A percentile compares a stretch with the other conserved stretches of the same genome.
Conservation (phyloP, 768 basidiomycete genomes). For the Lactarius akahatsu region DNA sequence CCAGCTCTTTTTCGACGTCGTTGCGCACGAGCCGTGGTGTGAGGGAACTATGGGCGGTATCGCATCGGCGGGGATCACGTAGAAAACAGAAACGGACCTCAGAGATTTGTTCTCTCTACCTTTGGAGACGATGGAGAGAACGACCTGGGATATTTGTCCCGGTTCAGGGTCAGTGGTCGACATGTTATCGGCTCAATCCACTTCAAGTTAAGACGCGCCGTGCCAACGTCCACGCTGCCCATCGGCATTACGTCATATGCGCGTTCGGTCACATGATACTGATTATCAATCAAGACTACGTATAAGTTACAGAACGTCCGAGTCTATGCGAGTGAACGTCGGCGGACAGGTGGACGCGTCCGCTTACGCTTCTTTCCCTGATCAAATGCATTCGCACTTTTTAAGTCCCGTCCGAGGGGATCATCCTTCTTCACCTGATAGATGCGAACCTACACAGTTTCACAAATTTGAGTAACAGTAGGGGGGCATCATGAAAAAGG, state of each 20-base stretch:
- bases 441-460: slow-evolving; percentile 69
- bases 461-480: background rate
- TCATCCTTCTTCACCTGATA: slow-evolving; percentile 96
- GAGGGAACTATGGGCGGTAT: slow-evolving; percentile 12
- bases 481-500: background rate
- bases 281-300: slow-evolving; percentile 5
- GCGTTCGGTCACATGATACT: slow-evolving; percentile 1
- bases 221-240: background rate
- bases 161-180: background rate
- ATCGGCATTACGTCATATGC: slow-evolving; percentile 8
- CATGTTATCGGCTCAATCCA: background rate
- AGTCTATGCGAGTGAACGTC: slow-evolving; percentile 45
- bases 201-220: background rate
- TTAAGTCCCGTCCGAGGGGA: slow-evolving; percentile 82
- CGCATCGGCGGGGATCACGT: background rate
- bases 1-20: slow-evolving; percentile 11
- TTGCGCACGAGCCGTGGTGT: slow-evolving; percentile 24
- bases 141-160: slow-evolving; percentile 8
- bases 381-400: slow-evolving; percentile 80
- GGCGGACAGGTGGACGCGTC: slow-evolving; percentile 61
- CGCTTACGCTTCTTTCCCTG: slow-evolving; percentile 90
- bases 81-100: background rate
- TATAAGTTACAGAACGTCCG: background rate
- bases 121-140: slow-evolving; percentile 16
- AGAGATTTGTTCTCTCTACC: slow-evolving; percentile 12